Conservation (phyloP, 2,329 filamentous ascomycete genomes). For the Diaporthe amygdali region DNA sequence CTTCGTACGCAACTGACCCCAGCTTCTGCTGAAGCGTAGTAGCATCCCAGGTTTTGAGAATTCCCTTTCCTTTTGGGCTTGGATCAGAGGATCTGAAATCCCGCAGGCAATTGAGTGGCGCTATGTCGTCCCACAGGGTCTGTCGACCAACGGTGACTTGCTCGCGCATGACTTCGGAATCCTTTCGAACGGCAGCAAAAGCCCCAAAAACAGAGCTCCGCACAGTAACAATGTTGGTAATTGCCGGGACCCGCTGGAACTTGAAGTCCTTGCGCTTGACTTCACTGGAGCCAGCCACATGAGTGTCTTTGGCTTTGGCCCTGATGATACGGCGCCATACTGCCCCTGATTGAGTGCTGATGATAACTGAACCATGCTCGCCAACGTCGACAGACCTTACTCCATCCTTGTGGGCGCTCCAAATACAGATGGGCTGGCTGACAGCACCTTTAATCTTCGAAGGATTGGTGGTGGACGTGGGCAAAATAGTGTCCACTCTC, state of each 20-base stretch:
- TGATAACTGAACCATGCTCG: conserved; percentile 92
- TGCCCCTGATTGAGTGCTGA: conserved; percentile 89
- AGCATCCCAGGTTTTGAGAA: conserved; percentile 45
- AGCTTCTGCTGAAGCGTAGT: conserved; percentile 57
- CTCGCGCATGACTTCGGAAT: conserved; percentile 80
- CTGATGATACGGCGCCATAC: conserved; percentile 91
- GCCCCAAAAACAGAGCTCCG: conserved; percentile 89
- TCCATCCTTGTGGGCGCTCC: conserved; percentile 87
- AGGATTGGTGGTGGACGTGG: conserved; percentile 87
- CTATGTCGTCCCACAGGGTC: conserved; percentile 76
- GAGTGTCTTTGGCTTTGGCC: conserved; percentile 75
- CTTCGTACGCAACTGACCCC: conserved; percentile 53
- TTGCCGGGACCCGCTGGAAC: conserved; percentile 86
- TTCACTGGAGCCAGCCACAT: conserved; percentile 51
- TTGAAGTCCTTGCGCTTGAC: conserved; percentile 88
- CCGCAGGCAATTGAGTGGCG: conserved; percentile 70
- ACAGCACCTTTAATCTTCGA: conserved; percentile 86
- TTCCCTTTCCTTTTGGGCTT: conserved; percentile 41
- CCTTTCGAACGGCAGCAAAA: conserved; percentile 85
- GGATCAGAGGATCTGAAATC: conserved; percentile 58
- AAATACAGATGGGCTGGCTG: conserved; percentile 79
- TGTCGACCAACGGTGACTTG: conserved; percentile 70
- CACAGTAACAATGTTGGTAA: conserved; percentile 84
- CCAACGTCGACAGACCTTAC: conserved; percentile 87
- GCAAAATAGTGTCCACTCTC: conserved; percentile 65